phyloP scores from a whole-genome alignment of 257 asterid species.

The Marsdenia floribunda region DNA sequence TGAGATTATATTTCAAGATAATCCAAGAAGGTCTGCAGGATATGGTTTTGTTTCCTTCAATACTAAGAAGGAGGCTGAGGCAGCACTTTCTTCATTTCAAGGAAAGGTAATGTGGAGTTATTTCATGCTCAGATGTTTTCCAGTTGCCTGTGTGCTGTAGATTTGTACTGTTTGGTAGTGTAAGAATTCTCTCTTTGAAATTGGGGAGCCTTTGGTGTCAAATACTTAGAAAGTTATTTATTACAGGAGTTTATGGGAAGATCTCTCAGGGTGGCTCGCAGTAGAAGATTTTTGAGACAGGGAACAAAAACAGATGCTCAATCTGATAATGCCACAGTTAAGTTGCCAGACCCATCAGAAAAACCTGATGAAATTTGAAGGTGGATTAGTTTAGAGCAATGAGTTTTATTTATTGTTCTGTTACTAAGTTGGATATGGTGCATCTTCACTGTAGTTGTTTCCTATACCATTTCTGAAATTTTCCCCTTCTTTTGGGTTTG shows the following conservation, averaged over 20 bases:
- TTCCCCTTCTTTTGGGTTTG: not conserved
- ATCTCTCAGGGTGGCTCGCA: conserved; percentile 58
- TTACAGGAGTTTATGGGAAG: conserved; percentile 89
- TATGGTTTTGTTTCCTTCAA: conserved; percentile 87
- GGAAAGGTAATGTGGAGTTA: conserved; percentile 53
- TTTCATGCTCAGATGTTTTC: not conserved
- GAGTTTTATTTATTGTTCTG: conserved; percentile 23
- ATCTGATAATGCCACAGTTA: conserved; percentile 28
- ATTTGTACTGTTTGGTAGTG: not conserved
- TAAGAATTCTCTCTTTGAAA: not conserved
- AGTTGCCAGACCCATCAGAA: conserved; percentile 15
- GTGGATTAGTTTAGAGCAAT: conserved; percentile 20
- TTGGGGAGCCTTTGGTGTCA: not conserved
- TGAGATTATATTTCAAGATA: conserved; percentile 58
- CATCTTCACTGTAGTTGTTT: conserved; percentile 6
- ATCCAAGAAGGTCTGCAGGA: conserved; percentile 73
- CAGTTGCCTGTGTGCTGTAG: no score
- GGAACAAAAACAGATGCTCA: conserved; percentile 49
- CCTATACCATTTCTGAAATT: not conserved
- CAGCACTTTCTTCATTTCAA: conserved; percentile 55
- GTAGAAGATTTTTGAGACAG: conserved; percentile 59
- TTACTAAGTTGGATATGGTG: not conserved
- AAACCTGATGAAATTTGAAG: conserved; percentile 21
- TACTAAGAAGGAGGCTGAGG: conserved; percentile 68
- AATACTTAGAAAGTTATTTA: conserved; percentile 10